A percentile compares a stretch with the other conserved stretches of the same genome.
These are phyloP conservation scores for Fusarium phyllophilum DNA, from an alignment of 2,329 filamentous ascomycete genomes.

Conservation along the genomic window DNA sequence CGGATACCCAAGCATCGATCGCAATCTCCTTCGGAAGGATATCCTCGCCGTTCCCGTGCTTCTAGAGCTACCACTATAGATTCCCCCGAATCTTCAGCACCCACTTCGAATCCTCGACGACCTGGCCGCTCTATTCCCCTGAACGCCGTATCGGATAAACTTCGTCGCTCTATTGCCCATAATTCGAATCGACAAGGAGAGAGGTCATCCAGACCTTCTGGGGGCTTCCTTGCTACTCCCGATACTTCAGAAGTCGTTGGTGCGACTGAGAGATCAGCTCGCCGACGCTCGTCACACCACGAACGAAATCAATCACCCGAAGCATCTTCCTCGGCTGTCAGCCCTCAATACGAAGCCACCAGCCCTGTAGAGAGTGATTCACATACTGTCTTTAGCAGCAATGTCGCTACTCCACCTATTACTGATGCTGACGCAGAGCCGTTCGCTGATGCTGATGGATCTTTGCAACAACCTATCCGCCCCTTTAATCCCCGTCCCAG, in stretches of 20 bases:
- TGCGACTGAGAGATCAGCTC: conserved; percentile 49
- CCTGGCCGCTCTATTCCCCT: conserved; percentile 44
- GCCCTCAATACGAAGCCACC: conserved; percentile 56
- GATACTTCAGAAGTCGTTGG: conserved; percentile 61
- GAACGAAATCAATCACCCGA: conserved; percentile 59
- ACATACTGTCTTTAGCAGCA: conserved; percentile 69
- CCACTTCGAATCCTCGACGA: conserved; percentile 38
- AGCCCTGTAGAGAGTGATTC: conserved; percentile 66
- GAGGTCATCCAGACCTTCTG: conserved; percentile 40
- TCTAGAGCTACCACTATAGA: conserved; percentile 46
- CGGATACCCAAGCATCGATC: conserved; percentile 47
- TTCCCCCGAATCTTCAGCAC: conserved; percentile 43
- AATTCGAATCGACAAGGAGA: conserved; percentile 43
- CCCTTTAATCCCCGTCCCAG: conserved; percentile 61
- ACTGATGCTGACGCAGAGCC: conserved; percentile 77
- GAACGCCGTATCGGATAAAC: conserved; percentile 49
- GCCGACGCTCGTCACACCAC: conserved; percentile 54
- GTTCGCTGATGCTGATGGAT: conserved; percentile 62
- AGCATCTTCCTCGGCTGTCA: conserved; percentile 52
- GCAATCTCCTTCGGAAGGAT: conserved; percentile 49
- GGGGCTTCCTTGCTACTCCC: conserved; percentile 63
- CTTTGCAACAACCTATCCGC: conserved; percentile 58
- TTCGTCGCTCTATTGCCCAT: conserved; percentile 49
- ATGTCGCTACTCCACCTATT: conserved; percentile 78
- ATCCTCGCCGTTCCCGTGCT: conserved; percentile 46